These are phyloP conservation scores for Pleurotus cornucopiae DNA, from an alignment of 768 basidiomycete genomes.

Conservation along the genomic window DNA sequence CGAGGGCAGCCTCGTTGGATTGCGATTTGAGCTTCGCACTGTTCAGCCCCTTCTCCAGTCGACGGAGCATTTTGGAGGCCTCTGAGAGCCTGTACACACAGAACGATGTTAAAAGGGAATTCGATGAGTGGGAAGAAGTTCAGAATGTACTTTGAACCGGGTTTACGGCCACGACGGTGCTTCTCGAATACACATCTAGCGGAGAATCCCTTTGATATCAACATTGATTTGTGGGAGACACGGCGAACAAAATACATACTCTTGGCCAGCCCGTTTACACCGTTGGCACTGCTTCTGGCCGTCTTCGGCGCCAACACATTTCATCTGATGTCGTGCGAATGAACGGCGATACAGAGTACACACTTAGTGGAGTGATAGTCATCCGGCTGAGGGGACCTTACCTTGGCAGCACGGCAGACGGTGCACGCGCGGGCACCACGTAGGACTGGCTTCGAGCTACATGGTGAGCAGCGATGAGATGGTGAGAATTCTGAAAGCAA, in stretches of 20 bases:
- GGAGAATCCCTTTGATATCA: constrained; percentile 10
- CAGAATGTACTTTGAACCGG: constrained; percentile 74
- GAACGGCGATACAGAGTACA: neutral
- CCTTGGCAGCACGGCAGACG: constrained; percentile 83
- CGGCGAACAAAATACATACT: constrained; percentile 40
- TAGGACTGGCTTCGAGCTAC: constrained; percentile 41
- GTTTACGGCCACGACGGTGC: constrained; percentile 83
- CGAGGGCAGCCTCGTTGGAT: constrained; percentile 27
- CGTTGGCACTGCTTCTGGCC: constrained; percentile 79
- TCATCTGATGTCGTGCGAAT: constrained; percentile 54
- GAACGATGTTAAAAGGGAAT: constrained; percentile 12
- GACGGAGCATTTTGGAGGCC: constrained; percentile 84
- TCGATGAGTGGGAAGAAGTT: constrained; percentile 11
- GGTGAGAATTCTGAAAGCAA: constrained; percentile 8
- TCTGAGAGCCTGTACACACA: constrained; percentile 62
- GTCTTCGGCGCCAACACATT: constrained; percentile 87
- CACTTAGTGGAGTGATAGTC: constrained; percentile 12
- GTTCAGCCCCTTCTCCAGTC: constrained; percentile 80
- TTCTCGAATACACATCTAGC: constrained; percentile 82
- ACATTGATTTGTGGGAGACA: constrained; percentile 12
- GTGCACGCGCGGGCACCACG: constrained; percentile 70
- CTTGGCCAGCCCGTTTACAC: constrained; percentile 74
- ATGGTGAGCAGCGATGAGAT: constrained; percentile 6
- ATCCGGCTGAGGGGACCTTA: constrained; percentile 19
- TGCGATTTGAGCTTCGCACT: constrained; percentile 72